Conservation (phyloP, 176 grass and related monocot genomes). For the Aegilops tauschii region DNA sequence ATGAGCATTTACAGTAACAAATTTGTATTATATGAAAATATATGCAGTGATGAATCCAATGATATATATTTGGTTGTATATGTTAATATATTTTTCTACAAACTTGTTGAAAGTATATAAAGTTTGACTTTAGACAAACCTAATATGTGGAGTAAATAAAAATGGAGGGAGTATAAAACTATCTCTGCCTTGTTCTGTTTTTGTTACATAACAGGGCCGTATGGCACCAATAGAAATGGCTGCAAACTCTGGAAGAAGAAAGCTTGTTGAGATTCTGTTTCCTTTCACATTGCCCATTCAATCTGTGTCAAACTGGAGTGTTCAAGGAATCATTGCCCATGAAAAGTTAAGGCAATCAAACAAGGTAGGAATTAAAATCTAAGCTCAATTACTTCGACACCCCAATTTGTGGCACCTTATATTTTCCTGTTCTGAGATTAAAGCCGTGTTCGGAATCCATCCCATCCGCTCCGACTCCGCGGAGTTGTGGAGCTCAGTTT, state of each 20-base stretch:
- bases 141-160: no score
- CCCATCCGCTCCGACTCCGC: no score
- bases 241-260: constrained; percentile 30
- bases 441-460: no score
- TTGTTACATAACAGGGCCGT: background rate
- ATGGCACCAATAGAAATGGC: constrained; percentile 34
- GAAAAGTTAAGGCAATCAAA: constrained; percentile 14
- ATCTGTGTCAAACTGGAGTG: constrained; percentile 32
- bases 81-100: no score
- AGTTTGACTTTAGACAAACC: no score
- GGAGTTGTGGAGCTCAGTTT: no score
- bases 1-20: no score
- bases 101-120: no score
- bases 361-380: background rate
- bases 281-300: constrained; percentile 40
- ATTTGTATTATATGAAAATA: no score
- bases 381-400: background rate
- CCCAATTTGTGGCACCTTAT: background rate
- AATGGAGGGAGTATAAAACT: background rate
- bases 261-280: constrained; percentile 35
- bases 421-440: background rate
- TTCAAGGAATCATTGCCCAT: constrained; percentile 41
- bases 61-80: no score
- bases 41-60: no score
- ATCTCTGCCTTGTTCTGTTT: background rate